Conservation (phyloP, 768 basidiomycete genomes). For the Cystofilobasidium capitatum region DNA sequence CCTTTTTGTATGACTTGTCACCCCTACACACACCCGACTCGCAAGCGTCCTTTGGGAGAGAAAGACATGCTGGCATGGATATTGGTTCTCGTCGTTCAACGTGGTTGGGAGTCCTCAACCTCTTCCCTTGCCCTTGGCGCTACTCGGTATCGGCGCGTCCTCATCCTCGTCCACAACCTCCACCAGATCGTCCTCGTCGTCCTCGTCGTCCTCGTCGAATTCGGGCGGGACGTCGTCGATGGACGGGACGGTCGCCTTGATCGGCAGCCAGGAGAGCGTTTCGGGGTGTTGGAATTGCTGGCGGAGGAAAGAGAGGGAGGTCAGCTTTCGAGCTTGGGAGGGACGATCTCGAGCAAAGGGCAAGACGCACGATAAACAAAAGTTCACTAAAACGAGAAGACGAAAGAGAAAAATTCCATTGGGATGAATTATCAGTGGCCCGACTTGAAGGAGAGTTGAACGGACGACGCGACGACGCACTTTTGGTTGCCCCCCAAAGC, state of each 20-base stretch:
- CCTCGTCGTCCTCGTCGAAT: background rate
- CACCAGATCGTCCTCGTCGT: background rate
- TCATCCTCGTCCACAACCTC: background rate
- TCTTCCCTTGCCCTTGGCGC: background rate
- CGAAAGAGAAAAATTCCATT: background rate
- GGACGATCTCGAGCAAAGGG: background rate
- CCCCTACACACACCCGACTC: no score
- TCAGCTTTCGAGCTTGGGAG: background rate
- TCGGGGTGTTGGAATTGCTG: background rate
- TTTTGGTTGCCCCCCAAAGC: background rate
- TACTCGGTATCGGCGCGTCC: background rate
- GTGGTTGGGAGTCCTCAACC: no score
- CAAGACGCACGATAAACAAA: background rate
- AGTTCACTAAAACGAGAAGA: background rate
- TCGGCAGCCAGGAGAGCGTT: background rate
- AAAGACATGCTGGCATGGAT: background rate
- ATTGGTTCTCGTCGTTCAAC: background rate
- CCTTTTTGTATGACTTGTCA: no score
- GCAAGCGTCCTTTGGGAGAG: background rate
- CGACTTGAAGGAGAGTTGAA: background rate
- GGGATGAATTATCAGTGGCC: background rate
- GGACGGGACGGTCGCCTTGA: background rate
- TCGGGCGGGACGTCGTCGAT: background rate
- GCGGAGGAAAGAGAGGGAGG: background rate
- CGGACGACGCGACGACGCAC: background rate